Conservation (phyloP, 495 filamentous ascomycete genomes). For the Penicillium taxi region DNA sequence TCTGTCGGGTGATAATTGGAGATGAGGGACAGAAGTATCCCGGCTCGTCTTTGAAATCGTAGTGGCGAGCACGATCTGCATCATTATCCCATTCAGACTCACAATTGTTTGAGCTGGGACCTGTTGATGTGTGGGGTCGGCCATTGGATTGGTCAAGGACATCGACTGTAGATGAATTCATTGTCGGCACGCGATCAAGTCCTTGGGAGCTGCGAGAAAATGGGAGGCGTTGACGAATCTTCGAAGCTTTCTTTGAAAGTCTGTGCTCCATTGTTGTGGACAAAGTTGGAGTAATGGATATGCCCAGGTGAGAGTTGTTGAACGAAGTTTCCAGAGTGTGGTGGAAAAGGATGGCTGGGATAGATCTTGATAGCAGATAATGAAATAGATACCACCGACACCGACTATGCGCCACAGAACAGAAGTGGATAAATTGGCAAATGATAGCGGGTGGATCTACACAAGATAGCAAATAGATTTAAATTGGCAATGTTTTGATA, state of each 20-base stretch:
- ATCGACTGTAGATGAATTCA: conserved; percentile 4
- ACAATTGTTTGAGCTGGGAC: conserved; percentile 9
- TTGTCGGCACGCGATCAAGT: conserved; percentile 10
- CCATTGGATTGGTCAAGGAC: conserved; percentile 3
- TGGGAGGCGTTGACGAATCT: conserved; percentile 19
- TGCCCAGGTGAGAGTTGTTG: neutral
- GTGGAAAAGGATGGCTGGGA: neutral
- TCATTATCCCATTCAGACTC: conserved; percentile 7
- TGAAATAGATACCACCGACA: neutral
- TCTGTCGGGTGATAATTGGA: conserved; percentile 15
- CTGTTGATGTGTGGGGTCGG: conserved; percentile 18
- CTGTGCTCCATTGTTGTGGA: conserved; percentile 19
- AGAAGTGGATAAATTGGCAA: neutral
- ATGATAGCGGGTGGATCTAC: too few relatives aligned
- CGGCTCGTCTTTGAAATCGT: conserved; percentile 18
- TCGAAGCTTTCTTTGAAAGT: conserved; percentile 17
- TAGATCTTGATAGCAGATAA: neutral
- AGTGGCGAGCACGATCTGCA: conserved; percentile 5
- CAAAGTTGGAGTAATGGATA: neutral
- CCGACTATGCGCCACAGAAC: neutral
- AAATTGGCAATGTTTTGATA: too few relatives aligned
- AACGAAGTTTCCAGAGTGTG: neutral
- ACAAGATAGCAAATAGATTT: too few relatives aligned
- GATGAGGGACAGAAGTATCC: conserved; percentile 19
- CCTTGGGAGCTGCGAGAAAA: conserved; percentile 9